phyloP scores from a whole-genome alignment of 2,329 filamentous ascomycete species.

The Colletotrichum cordylinicola region DNA sequence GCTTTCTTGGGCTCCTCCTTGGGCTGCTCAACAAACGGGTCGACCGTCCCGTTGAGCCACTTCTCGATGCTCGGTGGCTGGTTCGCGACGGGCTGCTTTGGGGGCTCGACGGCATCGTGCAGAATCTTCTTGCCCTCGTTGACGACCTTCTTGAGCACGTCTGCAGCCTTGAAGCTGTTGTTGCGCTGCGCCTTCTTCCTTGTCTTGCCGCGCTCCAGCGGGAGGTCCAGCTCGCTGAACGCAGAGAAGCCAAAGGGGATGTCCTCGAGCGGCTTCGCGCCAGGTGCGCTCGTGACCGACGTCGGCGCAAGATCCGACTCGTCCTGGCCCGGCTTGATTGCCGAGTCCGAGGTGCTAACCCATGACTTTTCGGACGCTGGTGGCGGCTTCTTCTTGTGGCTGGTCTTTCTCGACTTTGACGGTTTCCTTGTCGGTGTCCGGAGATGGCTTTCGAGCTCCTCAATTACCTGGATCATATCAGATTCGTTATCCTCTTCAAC shows the following conservation, averaged over 20 bases:
- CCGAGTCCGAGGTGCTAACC: slow-evolving; percentile 30
- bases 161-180: slow-evolving; percentile 63
- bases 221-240: slow-evolving; percentile 69
- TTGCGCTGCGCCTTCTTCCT: slow-evolving; percentile 56
- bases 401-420: slow-evolving; percentile 8
- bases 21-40: slow-evolving; percentile 61
- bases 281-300: slow-evolving; percentile 27
- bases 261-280: slow-evolving; percentile 61
- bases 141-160: slow-evolving; percentile 69
- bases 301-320: slow-evolving; percentile 45
- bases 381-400: slow-evolving; percentile 8
- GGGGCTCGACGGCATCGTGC: slow-evolving; percentile 63
- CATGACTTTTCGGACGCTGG: slow-evolving; percentile 29
- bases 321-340: slow-evolving; percentile 15
- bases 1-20: slow-evolving; percentile 33
- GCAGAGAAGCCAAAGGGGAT: slow-evolving; percentile 70
- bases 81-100: slow-evolving; percentile 53
- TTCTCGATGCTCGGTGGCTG: slow-evolving; percentile 69
- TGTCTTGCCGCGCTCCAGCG: slow-evolving; percentile 46
- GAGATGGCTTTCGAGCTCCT: slow-evolving; percentile 41
- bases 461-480: slow-evolving; percentile 35
- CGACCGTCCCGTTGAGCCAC: slow-evolving; percentile 68
- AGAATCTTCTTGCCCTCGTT: slow-evolving; percentile 70
- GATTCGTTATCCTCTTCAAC: slow-evolving; percentile 23
- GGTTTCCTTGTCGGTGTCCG: slow-evolving; percentile 40